Conservation (phyloP, 768 basidiomycete genomes). For the Tremella mesenterica region DNA sequence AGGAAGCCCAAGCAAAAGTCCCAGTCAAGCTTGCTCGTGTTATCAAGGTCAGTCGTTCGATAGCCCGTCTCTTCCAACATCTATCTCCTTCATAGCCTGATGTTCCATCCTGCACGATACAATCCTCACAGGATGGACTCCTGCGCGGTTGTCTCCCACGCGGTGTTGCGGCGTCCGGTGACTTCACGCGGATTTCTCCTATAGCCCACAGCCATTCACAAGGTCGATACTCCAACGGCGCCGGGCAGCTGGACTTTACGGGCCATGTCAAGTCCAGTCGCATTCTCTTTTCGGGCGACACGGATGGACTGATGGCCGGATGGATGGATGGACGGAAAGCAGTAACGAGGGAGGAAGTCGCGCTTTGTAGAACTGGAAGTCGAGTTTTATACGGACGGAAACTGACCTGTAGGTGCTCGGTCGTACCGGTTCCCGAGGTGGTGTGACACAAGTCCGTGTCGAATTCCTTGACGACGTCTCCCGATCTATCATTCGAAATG, state of each 20-base stretch:
- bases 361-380: neutral
- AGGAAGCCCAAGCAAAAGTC: conserved; percentile 40
- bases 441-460: conserved; percentile 97
- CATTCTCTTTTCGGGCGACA: neutral
- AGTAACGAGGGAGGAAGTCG: neutral
- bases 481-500: conserved; percentile 95
- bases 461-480: conserved; percentile 97
- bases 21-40: conserved; percentile 97
- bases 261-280: neutral
- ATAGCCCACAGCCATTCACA: too few relatives aligned
- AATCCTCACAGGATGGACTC: neutral
- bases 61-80: neutral
- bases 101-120: neutral
- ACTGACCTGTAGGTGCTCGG: conserved; percentile 67
- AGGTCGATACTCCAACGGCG: neutral
- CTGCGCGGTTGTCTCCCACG: neutral
- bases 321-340: neutral
- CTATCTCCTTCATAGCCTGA: too few relatives aligned
- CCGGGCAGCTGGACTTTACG: neutral
- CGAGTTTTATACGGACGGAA: neutral
- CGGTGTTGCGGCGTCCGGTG: too few relatives aligned
- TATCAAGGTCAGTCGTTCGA: conserved; percentile 61
- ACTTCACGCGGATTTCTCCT: too few relatives aligned
- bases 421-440: conserved; percentile 96
- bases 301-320: neutral